A percentile compares a stretch with the other conserved stretches of the same genome.
These are phyloP conservation scores for Penicillium sp. DNA, from an alignment of 2,329 filamentous ascomycete species.

Conservation along the genomic window DNA sequence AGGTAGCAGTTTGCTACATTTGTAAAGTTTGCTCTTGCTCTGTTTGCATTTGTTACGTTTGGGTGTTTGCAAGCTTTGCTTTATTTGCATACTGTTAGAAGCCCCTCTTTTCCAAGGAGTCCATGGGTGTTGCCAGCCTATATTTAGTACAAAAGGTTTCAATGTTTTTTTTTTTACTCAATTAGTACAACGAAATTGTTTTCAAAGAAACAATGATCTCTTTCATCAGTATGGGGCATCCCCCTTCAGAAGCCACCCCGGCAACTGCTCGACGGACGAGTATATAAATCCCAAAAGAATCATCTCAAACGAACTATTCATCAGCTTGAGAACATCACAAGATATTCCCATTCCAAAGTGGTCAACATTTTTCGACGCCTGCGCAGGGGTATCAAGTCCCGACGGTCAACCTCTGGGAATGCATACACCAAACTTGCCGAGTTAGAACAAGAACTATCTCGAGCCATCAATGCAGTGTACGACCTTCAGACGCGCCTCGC, in stretches of 20 bases:
- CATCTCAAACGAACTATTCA: neutral
- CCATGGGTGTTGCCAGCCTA: neutral
- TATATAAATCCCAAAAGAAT: neutral
- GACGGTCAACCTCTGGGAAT: neutral
- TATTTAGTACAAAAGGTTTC: neutral
- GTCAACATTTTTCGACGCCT: neutral
- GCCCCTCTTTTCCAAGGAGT: too few relatives aligned
- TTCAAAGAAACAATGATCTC: neutral
- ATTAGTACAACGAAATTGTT: neutral
- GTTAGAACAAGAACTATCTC: conserved; percentile 6
- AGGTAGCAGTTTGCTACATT: conserved; percentile 20
- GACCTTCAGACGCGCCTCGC: conserved; percentile 5
- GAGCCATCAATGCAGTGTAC: conserved; percentile 11
- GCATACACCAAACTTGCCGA: neutral
- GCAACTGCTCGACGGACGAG: neutral
- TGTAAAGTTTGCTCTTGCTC: conserved; percentile 20
- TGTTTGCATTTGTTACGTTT: conserved; percentile 19
- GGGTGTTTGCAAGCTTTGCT: conserved; percentile 2
- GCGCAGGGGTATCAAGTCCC: neutral
- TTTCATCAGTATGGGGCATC: neutral
- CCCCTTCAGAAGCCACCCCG: neutral
- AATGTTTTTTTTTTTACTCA: neutral
- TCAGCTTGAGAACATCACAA: neutral
- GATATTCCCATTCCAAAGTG: neutral
- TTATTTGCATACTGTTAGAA: neutral